A percentile compares a stretch with the other conserved stretches of the same genome.
Evolutionary conservation across 805 yeast species (phyloP).

Genomic region (Tetrapisispora pingtungensis): DNA sequence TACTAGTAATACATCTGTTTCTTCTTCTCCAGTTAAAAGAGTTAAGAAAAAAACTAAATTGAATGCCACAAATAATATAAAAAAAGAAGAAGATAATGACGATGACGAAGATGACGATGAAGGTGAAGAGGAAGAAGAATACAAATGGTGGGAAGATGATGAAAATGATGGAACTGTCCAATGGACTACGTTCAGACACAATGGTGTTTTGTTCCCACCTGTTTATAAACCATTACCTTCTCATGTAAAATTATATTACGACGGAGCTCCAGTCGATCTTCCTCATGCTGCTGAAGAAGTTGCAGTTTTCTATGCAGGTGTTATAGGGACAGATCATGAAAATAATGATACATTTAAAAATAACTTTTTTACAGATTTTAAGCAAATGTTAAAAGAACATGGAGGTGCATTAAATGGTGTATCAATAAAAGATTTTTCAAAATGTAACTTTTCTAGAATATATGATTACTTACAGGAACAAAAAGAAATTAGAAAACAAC

Average conservation of each 20-base stretch:
- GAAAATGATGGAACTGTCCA: conserved; percentile 65
- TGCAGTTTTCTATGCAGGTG: conserved; percentile 88
- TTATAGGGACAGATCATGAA: conserved; percentile 82
- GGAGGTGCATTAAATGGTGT: conserved; percentile 51
- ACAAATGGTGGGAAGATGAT: conserved; percentile 74
- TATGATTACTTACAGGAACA: conserved; percentile 56
- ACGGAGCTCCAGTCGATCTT: conserved; percentile 62
- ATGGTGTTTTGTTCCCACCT: conserved; percentile 91
- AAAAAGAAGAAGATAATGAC: not conserved
- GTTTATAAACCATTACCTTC: conserved; percentile 78
- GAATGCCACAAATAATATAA: not conserved
- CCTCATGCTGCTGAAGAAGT: conserved; percentile 89
- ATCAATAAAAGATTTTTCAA: conserved; percentile 44
- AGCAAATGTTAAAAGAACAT: conserved; percentile 51
- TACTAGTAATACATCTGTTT: not conserved
- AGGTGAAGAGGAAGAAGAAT: conserved; percentile 47
- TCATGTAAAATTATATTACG: conserved; percentile 63
- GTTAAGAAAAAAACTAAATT: not conserved
- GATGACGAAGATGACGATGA: conserved; percentile 12
- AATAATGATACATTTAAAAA: conserved; percentile 75
- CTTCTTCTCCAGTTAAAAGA: not conserved
- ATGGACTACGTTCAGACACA: conserved; percentile 81
- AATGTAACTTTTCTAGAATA: conserved; percentile 73
- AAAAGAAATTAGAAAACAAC: conserved; percentile 60
- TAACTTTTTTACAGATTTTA: conserved; percentile 78